Conservation (phyloP, 345 rosid species). For the Gossypium herbaceum region DNA sequence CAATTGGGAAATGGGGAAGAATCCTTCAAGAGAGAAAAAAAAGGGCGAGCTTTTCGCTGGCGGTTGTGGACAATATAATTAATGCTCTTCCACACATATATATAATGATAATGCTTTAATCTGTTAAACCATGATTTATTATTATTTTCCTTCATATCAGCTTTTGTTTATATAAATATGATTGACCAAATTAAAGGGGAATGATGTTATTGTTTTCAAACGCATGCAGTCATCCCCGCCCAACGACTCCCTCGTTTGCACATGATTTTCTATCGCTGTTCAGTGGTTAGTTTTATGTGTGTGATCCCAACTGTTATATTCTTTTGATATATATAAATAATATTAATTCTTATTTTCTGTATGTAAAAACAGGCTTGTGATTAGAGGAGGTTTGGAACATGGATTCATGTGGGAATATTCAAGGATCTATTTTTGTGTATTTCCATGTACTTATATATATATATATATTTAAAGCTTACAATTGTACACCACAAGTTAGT, state of each 20-base stretch:
- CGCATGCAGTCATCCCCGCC: background rate
- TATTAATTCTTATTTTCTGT: background rate
- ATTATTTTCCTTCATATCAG: background rate
- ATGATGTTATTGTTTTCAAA: background rate
- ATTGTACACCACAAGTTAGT: background rate
- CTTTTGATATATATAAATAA: background rate
- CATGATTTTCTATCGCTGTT: background rate
- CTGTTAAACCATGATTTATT: background rate
- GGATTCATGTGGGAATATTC: slow-evolving; percentile 17
- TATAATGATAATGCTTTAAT: background rate
- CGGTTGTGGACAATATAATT: slow-evolving; percentile 12
- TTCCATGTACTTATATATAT: background rate
- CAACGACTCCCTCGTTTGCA: slow-evolving; percentile 1
- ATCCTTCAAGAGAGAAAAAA: background rate
- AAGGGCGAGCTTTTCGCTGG: background rate
- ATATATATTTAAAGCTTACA: background rate
- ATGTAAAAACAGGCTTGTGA: slow-evolving; percentile 1
- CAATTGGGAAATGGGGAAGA: slow-evolving; percentile 5
- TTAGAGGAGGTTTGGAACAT: slow-evolving; percentile 8
- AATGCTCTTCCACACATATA: background rate
- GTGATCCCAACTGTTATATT: slow-evolving; percentile 12
- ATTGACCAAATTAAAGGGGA: slow-evolving; percentile 1
- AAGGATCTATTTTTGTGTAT: background rate
- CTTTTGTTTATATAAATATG: slow-evolving; percentile 8
- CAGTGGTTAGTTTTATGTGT: background rate